A percentile compares a stretch with the other conserved stretches of the same genome.
Evolutionary conservation across 768 basidiomycete species (phyloP).

Genomic region (Phaeotremella fagi): DNA sequence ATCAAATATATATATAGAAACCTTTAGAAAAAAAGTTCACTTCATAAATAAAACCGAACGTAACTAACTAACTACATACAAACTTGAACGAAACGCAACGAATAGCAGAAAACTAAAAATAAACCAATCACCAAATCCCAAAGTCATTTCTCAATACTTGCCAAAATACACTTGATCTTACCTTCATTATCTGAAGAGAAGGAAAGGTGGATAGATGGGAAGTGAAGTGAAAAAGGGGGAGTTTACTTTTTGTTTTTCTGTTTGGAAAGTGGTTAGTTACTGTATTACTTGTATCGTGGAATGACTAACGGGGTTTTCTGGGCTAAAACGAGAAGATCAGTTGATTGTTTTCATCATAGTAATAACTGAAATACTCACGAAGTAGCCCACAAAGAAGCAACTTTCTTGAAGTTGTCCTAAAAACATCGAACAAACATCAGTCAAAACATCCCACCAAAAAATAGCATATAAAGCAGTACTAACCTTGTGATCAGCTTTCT

Average conservation of each 20-base stretch:
- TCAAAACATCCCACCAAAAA: background rate
- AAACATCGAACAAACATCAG: background rate
- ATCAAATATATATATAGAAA: too few species aligned
- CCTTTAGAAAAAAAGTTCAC: too few species aligned
- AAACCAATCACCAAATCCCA: too few species aligned
- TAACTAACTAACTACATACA: too few species aligned
- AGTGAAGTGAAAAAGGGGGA: background rate
- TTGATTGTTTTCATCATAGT: too few species aligned
- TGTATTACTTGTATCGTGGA: background rate
- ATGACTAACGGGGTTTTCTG: constrained; percentile 42
- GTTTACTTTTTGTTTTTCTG: constrained; percentile 42
- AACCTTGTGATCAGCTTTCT: constrained; percentile 39
- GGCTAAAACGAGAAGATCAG: constrained; percentile 8
- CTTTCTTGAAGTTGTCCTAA: constrained; percentile 44
- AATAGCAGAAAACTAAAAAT: too few species aligned
- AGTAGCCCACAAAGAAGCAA: constrained; percentile 34
- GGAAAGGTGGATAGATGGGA: too few species aligned
- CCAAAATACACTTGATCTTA: too few species aligned
- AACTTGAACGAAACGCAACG: too few species aligned
- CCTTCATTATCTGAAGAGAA: too few species aligned
- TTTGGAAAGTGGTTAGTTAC: background rate
- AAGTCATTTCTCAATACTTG: too few species aligned
- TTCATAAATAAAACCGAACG: too few species aligned
- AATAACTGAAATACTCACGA: constrained; percentile 25
- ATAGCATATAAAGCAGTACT: background rate